Evolutionary conservation across 2,329 filamentous ascomycete genomes (phyloP).

Genomic region (Phyllosticta citribraziliensis): DNA sequence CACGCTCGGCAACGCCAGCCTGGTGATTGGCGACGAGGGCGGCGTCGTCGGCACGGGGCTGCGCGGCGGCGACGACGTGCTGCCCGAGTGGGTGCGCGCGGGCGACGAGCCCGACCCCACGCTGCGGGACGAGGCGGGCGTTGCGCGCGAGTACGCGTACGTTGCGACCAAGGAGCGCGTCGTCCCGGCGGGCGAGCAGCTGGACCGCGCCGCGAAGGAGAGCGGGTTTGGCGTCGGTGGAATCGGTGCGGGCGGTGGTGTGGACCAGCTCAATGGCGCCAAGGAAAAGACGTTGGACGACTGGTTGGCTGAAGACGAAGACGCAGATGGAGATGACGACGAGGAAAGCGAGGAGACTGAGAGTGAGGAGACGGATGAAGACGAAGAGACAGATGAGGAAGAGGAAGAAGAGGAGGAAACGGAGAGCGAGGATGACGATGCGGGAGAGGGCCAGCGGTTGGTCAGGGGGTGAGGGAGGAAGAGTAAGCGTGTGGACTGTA

Average conservation of each 20-base stretch:
- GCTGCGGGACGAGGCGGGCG: slow-evolving; percentile 50
- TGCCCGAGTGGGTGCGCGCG: slow-evolving; percentile 77
- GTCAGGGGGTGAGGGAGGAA: slow-evolving; percentile 19
- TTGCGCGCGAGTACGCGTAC: slow-evolving; percentile 23
- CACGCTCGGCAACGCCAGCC: slow-evolving; percentile 71
- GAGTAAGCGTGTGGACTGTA: no score
- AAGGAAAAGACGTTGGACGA: slow-evolving; percentile 80
- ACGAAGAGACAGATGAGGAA: slow-evolving; percentile 34
- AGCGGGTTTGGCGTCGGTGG: slow-evolving; percentile 17
- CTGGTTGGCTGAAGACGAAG: slow-evolving; percentile 71
- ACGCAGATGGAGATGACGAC: slow-evolving; percentile 46
- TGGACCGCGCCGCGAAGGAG: slow-evolving; percentile 48
- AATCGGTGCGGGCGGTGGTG: slow-evolving; percentile 26
- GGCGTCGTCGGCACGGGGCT: slow-evolving; percentile 56
- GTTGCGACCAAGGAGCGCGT: slow-evolving; percentile 20
- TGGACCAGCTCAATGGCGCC: slow-evolving; percentile 42
- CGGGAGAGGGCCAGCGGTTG: slow-evolving; percentile 26
- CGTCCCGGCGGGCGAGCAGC: slow-evolving; percentile 51
- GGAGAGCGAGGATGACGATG: slow-evolving; percentile 49
- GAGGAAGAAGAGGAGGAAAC: slow-evolving; percentile 39
- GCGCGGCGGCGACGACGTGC: slow-evolving; percentile 63
- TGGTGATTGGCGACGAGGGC: slow-evolving; percentile 70
- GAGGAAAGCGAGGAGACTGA: slow-evolving; percentile 39
- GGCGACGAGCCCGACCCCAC: slow-evolving; percentile 70
- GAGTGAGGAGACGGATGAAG: slow-evolving; percentile 33